Evolutionary conservation across 2,329 filamentous ascomycete genomes (phyloP).

Genomic region (Alternaria brassicae): DNA sequence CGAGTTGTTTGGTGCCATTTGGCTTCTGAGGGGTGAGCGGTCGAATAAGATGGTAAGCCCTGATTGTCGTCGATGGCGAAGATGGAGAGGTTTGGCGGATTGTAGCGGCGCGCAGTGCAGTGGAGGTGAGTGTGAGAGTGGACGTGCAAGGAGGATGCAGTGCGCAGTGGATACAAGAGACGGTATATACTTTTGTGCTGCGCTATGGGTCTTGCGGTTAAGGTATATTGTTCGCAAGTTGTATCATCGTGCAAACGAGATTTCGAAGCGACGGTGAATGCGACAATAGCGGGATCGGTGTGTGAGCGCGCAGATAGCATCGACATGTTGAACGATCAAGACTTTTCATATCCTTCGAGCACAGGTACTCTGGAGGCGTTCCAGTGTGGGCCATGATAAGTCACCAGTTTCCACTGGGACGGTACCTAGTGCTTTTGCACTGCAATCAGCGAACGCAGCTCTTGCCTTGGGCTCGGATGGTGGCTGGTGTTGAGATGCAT

Average conservation of each 20-base stretch:
- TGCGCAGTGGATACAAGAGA: background rate
- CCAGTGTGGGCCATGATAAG: background rate
- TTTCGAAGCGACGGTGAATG: background rate
- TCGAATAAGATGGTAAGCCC: too few relatives aligned
- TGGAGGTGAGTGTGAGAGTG: background rate
- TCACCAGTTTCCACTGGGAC: background rate
- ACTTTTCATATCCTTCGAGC: background rate
- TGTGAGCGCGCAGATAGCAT: background rate
- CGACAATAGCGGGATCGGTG: background rate
- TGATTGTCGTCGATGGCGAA: too few relatives aligned
- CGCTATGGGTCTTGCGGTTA: background rate
- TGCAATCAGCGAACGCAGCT: background rate
- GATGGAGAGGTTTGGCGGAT: fast-evolving
- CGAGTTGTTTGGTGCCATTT: constrained; percentile 7
- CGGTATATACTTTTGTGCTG: fast-evolving
- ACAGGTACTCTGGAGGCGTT: background rate
- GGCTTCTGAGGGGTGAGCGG: too few relatives aligned
- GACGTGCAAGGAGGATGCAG: background rate
- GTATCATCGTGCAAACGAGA: constrained; percentile 5
- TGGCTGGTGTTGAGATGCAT: background rate
- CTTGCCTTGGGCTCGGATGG: background rate
- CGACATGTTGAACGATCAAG: background rate
- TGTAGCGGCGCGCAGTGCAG: background rate
- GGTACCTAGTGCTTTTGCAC: background rate
- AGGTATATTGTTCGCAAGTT: too few relatives aligned